Percentiles rank a stretch among this genome's conserved stretches.
phyloP scores from a whole-genome alignment of 257 asterid genomes.

The Fraxinus quadrangulata region DNA sequence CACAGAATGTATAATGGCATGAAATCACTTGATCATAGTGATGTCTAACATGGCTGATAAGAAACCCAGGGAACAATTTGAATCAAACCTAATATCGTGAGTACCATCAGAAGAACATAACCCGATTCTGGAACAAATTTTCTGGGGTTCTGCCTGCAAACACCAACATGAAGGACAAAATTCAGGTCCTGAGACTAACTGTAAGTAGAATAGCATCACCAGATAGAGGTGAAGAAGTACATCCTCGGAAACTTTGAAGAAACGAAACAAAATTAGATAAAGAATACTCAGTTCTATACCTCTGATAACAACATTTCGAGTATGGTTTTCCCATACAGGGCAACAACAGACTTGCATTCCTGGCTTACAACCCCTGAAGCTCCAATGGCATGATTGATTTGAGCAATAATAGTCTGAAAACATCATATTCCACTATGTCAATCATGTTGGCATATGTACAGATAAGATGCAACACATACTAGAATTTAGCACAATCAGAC shows the following conservation, averaged over 20 bases:
- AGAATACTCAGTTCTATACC: slow-evolving; percentile 36
- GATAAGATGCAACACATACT: slow-evolving; percentile 13
- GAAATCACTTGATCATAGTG: neutral
- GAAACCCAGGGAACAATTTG: slow-evolving; percentile 13
- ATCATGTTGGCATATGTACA: slow-evolving; percentile 9
- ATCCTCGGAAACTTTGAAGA: slow-evolving; percentile 3
- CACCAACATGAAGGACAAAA: slow-evolving; percentile 25
- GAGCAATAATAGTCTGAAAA: slow-evolving; percentile 63
- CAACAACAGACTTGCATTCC: slow-evolving; percentile 76
- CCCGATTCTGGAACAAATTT: slow-evolving; percentile 64
- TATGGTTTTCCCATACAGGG: slow-evolving; percentile 66
- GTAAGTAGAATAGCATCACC: slow-evolving; percentile 5
- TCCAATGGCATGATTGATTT: slow-evolving; percentile 89
- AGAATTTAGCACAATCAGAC: slow-evolving; percentile 9
- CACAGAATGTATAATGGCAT: neutral
- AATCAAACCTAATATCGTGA: slow-evolving; percentile 56
- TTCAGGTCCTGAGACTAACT: slow-evolving; percentile 3
- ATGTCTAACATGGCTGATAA: neutral
- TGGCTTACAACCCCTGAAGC: slow-evolving; percentile 86
- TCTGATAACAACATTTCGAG: slow-evolving; percentile 59
- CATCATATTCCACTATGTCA: slow-evolving; percentile 2
- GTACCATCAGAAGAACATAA: slow-evolving; percentile 65
- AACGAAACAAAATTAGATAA: neutral
- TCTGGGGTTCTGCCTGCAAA: slow-evolving; percentile 52
- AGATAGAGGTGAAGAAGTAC: neutral